These are phyloP conservation scores for Fusarium piperis DNA, from an alignment of 2,329 filamentous ascomycete species.

Conservation along the genomic window DNA sequence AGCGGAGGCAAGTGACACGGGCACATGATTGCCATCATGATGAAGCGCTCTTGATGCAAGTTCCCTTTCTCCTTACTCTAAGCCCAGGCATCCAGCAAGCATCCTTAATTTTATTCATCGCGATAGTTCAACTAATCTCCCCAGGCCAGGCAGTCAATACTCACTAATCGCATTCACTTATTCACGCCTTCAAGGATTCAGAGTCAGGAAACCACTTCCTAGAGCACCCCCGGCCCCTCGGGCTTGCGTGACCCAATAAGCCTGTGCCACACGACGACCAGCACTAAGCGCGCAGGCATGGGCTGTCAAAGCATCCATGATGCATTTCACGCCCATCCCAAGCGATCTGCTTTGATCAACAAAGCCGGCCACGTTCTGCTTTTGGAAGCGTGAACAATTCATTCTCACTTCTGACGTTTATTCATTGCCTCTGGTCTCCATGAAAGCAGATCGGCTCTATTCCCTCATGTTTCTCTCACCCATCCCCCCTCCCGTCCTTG, in stretches of 20 bases:
- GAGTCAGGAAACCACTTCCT: conserved; percentile 13
- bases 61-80: not conserved
- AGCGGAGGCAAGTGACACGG: conserved; percentile 24
- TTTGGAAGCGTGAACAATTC: not conserved
- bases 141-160: not conserved
- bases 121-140: not conserved
- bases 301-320: conserved; percentile 13
- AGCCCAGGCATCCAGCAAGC: not conserved
- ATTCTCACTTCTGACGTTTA: not conserved
- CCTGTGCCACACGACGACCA: conserved; percentile 40
- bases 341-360: conserved; percentile 32
- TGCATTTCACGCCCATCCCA: conserved; percentile 23
- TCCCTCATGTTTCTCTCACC: conserved; percentile 2
- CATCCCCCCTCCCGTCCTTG: not conserved
- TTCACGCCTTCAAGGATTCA: conserved; percentile 20
- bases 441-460: not conserved
- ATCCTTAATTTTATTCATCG: not conserved
- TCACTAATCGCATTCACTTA: conserved; percentile 19
- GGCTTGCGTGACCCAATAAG: conserved; percentile 40
- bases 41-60: conserved; percentile 11
- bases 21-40: conserved; percentile 29
- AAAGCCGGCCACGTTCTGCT: conserved; percentile 5
- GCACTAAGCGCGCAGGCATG: conserved; percentile 29
- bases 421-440: not conserved
- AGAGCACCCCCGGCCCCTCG: conserved; percentile 29